A percentile compares a stretch with the other conserved stretches of the same genome.
phyloP scores from a whole-genome alignment of 768 basidiomycete genomes.

The Phaeotremella skinneri region DNA sequence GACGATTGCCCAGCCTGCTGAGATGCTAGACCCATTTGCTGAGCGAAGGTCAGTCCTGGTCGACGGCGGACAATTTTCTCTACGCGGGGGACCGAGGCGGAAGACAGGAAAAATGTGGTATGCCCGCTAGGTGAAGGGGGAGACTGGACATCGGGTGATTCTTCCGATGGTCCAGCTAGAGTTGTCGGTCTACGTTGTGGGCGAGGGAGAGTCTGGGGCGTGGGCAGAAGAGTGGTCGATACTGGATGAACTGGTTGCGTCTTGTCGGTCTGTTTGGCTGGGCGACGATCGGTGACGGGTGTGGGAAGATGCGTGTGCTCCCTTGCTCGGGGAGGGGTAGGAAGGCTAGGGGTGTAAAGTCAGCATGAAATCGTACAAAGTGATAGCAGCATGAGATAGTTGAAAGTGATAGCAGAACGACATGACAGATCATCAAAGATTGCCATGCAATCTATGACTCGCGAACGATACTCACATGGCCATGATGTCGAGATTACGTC shows the following conservation, averaged over 20 bases:
- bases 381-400: background rate
- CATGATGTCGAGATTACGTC: constrained; percentile 32
- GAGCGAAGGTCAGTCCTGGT: constrained; percentile 43
- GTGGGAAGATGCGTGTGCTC: constrained; percentile 32
- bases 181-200: constrained; percentile 9
- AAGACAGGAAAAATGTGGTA: constrained; percentile 41
- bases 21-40: constrained; percentile 40
- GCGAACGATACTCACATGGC: constrained; percentile 18
- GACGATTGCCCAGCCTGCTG: background rate
- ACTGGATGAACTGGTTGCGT: background rate
- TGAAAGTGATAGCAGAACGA: no score
- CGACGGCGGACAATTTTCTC: constrained; percentile 25
- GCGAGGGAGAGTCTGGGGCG: constrained; percentile 42
- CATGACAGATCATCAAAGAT: no score
- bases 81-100: constrained; percentile 2
- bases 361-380: background rate
- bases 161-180: background rate
- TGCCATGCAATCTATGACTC: no score
- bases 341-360: constrained; percentile 12
- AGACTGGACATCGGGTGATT: constrained; percentile 2
- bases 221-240: constrained; percentile 24
- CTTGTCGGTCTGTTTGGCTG: constrained; percentile 19
- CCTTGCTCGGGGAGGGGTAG: constrained; percentile 28
- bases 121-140: constrained; percentile 35
- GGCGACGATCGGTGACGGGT: constrained; percentile 33